These are phyloP conservation scores for Hyaloscypha finlandica DNA, from an alignment of 495 filamentous ascomycete species.

Conservation along the genomic window DNA sequence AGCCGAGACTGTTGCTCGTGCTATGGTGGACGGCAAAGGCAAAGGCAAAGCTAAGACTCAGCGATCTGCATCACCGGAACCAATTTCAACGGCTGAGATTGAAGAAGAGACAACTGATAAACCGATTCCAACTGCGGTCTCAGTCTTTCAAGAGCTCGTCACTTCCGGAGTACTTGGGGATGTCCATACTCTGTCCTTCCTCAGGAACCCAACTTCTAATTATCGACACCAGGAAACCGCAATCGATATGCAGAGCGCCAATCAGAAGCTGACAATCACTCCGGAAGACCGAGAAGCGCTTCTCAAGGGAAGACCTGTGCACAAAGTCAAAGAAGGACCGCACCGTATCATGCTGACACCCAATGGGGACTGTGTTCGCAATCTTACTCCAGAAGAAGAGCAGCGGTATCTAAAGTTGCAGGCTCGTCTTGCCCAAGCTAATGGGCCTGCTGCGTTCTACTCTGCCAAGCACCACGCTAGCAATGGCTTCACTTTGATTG, in stretches of 20 bases:
- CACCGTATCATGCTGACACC: slow-evolving; percentile 71
- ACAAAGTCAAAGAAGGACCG: slow-evolving; percentile 47
- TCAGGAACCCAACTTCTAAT: slow-evolving; percentile 25
- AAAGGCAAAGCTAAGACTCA: slow-evolving; percentile 41
- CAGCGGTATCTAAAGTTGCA: slow-evolving; percentile 76
- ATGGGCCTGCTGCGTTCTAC: slow-evolving; percentile 49
- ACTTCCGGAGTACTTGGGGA: slow-evolving; percentile 28
- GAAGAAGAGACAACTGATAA: slow-evolving; percentile 37
- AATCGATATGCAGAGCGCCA: slow-evolving; percentile 34
- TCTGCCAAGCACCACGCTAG: slow-evolving; percentile 34
- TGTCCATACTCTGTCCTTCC: slow-evolving; percentile 38
- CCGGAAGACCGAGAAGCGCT: slow-evolving; percentile 52
- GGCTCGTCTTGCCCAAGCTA: slow-evolving; percentile 50
- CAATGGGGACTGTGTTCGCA: slow-evolving; percentile 74
- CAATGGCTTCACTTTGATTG: slow-evolving; percentile 53
- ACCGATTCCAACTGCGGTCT: slow-evolving; percentile 38
- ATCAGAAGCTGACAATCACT: slow-evolving; percentile 50
- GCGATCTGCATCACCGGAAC: slow-evolving; percentile 31
- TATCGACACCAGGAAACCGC: slow-evolving; percentile 44
- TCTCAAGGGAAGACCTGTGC: slow-evolving; percentile 49
- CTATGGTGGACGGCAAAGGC: slow-evolving; percentile 26
- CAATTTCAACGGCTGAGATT: slow-evolving; percentile 40
- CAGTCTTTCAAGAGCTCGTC: slow-evolving; percentile 40
- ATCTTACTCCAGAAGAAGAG: slow-evolving; percentile 75
- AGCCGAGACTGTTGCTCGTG: slow-evolving; percentile 2